Base-by-base conservation (phyloP, 768 basidiomycete species). In the Mrakia blollopis region DNA sequence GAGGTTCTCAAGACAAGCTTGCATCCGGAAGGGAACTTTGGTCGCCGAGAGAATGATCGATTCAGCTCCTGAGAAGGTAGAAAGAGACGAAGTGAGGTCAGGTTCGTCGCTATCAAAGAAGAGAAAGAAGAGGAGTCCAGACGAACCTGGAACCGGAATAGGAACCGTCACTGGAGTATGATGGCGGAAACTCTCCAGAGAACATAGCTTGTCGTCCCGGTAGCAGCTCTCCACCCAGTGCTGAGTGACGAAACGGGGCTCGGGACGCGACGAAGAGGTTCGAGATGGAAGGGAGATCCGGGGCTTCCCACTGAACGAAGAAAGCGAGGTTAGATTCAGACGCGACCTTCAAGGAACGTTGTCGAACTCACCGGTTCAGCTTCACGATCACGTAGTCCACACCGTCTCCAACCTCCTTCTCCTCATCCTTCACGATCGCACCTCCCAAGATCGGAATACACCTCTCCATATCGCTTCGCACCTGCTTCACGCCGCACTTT, bases 181-280 rank as follows among this genome's bases (percentile, higher is more conserved):
- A 0, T 89, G 88, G 18, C 92, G 81, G 79, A 93, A 89, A 61
- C 91, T 91, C 1, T 89, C 87, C 0, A 88, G 85, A 25, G 84
- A 82, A 80, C 91, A 90, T 71, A 96, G 84, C n/a, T 87, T 86
- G 63, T 92, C 90, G 76, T 90, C 89, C 73, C 88, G 90, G 21
- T 93, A 87, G 80, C 92, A 96, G 62, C 88, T 88, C 82, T 98
- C 94, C 1, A 98, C 86, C 94, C 94, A 98, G 81, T 92, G 95
- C 83, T 97, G 94, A 0, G 94, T 96, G 62, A 94, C 88, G 37
- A 83, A 75, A 23, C 78, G 79, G 2, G 82, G 76, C 2, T n/a
- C 14, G 10, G 65, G 65, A n/a, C 65, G 65, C 1, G 39, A 44
- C 1, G 65, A 37, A 14, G 65, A 68, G 18, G 65, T 41, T n/a